phyloP scores from a whole-genome alignment of 257 asterid genomes.

The Salvia rosmarinus region DNA sequence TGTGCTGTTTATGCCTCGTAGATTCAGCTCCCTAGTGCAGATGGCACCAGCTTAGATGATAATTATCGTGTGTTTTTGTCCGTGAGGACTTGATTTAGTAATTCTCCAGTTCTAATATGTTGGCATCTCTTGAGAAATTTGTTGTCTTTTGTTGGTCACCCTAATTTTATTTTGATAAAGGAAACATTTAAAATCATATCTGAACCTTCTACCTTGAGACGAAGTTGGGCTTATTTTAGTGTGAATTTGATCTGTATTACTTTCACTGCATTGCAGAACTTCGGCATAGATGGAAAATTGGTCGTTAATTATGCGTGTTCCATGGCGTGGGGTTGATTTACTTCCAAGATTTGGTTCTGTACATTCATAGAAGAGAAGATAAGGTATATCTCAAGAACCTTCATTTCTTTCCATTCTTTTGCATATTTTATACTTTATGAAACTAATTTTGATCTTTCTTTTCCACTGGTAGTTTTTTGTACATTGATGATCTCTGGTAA shows the following conservation, averaged over 20 bases:
- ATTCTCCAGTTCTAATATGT: too few relatives aligned
- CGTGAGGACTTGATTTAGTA: too few relatives aligned
- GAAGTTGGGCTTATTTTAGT: conserved; percentile 11
- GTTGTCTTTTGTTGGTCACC: conserved; percentile 3
- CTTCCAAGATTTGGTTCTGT: conserved; percentile 21
- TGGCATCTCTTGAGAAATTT: not conserved
- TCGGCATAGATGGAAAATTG: conserved; percentile 87
- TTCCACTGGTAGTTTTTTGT: conserved; percentile 1
- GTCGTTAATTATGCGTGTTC: conserved; percentile 92
- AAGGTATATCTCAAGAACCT: conserved; percentile 30
- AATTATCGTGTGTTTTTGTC: too few relatives aligned
- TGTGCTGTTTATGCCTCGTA: too few relatives aligned
- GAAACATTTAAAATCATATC: not conserved
- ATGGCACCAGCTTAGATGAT: too few relatives aligned
- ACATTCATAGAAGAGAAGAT: conserved; percentile 29
- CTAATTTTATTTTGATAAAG: not conserved
- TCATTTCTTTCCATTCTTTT: too few relatives aligned
- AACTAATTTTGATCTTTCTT: not conserved
- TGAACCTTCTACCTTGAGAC: not conserved
- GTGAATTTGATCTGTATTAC: not conserved
- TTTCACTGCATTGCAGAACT: conserved; percentile 61
- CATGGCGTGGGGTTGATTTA: conserved; percentile 94
- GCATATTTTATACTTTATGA: not conserved
- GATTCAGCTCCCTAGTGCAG: too few relatives aligned
- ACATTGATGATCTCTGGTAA: not conserved